Base-by-base conservation (phyloP, 805 yeast genomes). In the Pichia pseudocactophila region DNA sequence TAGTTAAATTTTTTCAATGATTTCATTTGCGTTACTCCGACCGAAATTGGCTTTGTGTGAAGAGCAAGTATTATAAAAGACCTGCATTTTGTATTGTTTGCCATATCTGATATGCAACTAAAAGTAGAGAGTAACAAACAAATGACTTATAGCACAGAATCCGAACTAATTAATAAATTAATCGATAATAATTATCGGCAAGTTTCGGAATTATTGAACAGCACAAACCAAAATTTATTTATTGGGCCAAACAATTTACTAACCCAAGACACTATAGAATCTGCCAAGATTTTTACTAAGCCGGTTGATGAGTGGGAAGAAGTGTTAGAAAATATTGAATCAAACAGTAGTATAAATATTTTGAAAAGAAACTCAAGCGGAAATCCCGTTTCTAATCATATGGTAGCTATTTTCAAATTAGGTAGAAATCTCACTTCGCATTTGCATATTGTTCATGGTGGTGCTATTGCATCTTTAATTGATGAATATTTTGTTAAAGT, bases 401-500 rank as follows among this genome's bases (percentile, higher is more conserved):
- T 71, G 40, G 53, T 71, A 3, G 67, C 69, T 12, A 63, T 71
- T 46, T 71, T 70, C 52, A 69, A 66, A 42, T 50, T 74, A 25
- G 79, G 79, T 4, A 59, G 60, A 13, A 55, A 64, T 43, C 50
- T 74, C 35, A 59, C 71, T 1, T 69, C 75, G 31, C 71, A 70
- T 42, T 72, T 68, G 42, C 74, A 75, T 35, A 64, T 69, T 37
- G 62, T 74, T 33, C 80, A 74, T 51, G 75, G 75, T 41, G 80
- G 80, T 1, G 63, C 73, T 15, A 59, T 72, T n/a, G 67, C 77
- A 4, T 72, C 78, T 4, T 58, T 74, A 7, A 53, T 74, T 10
- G 80, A 74, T 50, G 80, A 74, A 51, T 74, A 70, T 3, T 62
- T 74, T 40, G 73, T 76, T 44, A 53, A 66, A n/a, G 70, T 73